Percentiles rank a stretch among this genome's conserved stretches.
Evolutionary conservation across 768 basidiomycete species (phyloP).

Genomic region (Chalciporus chontae): DNA sequence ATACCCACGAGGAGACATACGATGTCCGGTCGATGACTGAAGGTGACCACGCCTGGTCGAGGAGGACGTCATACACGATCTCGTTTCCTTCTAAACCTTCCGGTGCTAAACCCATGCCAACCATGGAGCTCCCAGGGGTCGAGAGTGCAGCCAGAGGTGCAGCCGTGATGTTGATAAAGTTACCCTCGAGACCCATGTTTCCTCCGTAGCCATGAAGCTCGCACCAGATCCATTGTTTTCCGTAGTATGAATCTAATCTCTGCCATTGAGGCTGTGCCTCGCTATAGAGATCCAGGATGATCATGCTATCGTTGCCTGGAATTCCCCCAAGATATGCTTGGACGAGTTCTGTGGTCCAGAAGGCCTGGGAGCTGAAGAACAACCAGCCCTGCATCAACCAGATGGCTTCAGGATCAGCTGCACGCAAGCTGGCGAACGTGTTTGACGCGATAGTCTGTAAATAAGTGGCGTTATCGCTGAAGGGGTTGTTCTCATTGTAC

Average conservation of each 20-base stretch:
- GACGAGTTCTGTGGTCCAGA: conserved; percentile 40
- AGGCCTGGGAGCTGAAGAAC: conserved; percentile 33
- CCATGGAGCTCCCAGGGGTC: conserved; percentile 32
- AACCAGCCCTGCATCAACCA: conserved; percentile 46
- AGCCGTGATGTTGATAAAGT: conserved; percentile 32
- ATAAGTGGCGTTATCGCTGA: conserved; percentile 32
- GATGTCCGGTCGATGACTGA: conserved; percentile 29
- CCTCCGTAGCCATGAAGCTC: conserved; percentile 39
- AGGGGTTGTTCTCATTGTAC: conserved; percentile 42
- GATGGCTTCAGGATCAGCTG: conserved; percentile 37
- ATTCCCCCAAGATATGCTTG: conserved; percentile 39
- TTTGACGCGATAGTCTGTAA: conserved; percentile 31
- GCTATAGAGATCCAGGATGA: conserved; percentile 39
- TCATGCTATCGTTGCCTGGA: conserved; percentile 35
- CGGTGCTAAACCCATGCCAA: conserved; percentile 37
- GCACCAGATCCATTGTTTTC: conserved; percentile 42
- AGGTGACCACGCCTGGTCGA: conserved; percentile 41
- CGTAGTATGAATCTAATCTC: conserved; percentile 36
- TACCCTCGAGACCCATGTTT: conserved; percentile 37
- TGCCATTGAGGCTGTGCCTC: conserved; percentile 42
- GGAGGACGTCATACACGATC: conserved; percentile 39
- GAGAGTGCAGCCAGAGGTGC: conserved; percentile 32
- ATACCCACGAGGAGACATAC: conserved; percentile 34
- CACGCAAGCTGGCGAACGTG: conserved; percentile 36
- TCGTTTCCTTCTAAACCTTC: conserved; percentile 44